Base-by-base conservation (phyloP, 1,284 basidiomycete genomes). In the Trichosporon asahii region DNA sequence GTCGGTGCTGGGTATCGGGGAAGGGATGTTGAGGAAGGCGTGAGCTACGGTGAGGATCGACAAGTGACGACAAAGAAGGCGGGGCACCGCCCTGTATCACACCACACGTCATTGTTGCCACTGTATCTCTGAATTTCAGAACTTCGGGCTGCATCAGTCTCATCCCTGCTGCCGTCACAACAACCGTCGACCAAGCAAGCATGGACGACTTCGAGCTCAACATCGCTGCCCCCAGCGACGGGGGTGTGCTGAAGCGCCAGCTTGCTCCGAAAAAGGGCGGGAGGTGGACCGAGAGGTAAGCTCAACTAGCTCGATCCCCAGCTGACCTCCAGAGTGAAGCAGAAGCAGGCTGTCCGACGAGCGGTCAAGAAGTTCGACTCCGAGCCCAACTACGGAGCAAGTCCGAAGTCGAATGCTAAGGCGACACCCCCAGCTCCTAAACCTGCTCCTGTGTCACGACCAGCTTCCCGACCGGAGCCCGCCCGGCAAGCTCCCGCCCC, bases 201-300 rank as follows among this genome's bases (percentile, higher is more conserved):
- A 82, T 81, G 79, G 80, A 80, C 77, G 83, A 85, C 76, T 79
- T 84, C 55, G 80, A 83, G 74, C 79, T 85, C 73, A 84, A 84
- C 76, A 80, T 84, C 64, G 80, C 83, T 0, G 70, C 80, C 1
- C 60, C 74, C 11, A 66, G 77, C 2, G 60, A 65, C 1, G 74
- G 70, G 2, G 71, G 64, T 6, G 68, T 27, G 11, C 60, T 67
- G 31, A 61, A 67, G 31, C 68, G 75, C 31, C 75, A 76, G 66
- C 71, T 75, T 2, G 74, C 70, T 8, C 70, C 78, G 29, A 78
- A 89, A 76, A 93, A 91, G 78, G 89, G 90, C 29, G 91, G 91
- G 6, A 85, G 91, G 81, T 94, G 92, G 91, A 93, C 91, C 14
- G 92, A 95, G 76, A 87, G 92, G 93, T 90, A 74, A 72, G 85